Percentiles rank a stretch among this genome's conserved stretches.
Conservation (phyloP, 257 asterid species). For the Nemophila menziesii region DNA sequence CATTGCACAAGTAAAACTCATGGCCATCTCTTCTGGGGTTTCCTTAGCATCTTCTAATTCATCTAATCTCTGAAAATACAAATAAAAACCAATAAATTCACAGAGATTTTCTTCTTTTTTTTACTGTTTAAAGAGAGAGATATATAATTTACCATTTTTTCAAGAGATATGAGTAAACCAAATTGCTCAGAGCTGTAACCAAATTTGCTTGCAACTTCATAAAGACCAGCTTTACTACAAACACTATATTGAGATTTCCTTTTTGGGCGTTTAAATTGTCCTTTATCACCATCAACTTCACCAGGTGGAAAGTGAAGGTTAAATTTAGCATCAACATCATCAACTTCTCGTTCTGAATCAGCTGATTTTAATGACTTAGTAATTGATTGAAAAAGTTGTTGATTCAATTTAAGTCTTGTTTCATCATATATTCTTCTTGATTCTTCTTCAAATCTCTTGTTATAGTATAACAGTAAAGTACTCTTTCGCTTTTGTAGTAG, state of each 20-base stretch:
- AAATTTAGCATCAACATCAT: slow-evolving; percentile 6
- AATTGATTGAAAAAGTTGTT: slow-evolving; percentile 5
- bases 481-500: slow-evolving; percentile 9
- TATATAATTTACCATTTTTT: slow-evolving; percentile 7
- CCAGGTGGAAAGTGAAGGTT: slow-evolving; percentile 5
- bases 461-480: background rate
- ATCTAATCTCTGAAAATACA: slow-evolving; percentile 69
- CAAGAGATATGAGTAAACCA: slow-evolving; percentile 4
- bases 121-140: background rate
- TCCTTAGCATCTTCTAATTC: slow-evolving; percentile 95
- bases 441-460: slow-evolving; percentile 7
- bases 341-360: slow-evolving; percentile 6
- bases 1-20: slow-evolving; percentile 66
- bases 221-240: slow-evolving; percentile 1
- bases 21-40: slow-evolving; percentile 95
- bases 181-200: slow-evolving; percentile 12
- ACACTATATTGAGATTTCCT: no score
- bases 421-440: background rate
- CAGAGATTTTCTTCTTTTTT: slow-evolving; percentile 2
- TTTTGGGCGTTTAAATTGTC: slow-evolving; percentile 6
- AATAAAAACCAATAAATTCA: no score
- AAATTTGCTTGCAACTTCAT: slow-evolving; percentile 6
- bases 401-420: slow-evolving; percentile 2
- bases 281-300: no score
- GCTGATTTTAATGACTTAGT: slow-evolving; percentile 5